phyloP scores from a whole-genome alignment of 2,329 filamentous ascomycete genomes.

The Ascochyta viciae-villosae region DNA sequence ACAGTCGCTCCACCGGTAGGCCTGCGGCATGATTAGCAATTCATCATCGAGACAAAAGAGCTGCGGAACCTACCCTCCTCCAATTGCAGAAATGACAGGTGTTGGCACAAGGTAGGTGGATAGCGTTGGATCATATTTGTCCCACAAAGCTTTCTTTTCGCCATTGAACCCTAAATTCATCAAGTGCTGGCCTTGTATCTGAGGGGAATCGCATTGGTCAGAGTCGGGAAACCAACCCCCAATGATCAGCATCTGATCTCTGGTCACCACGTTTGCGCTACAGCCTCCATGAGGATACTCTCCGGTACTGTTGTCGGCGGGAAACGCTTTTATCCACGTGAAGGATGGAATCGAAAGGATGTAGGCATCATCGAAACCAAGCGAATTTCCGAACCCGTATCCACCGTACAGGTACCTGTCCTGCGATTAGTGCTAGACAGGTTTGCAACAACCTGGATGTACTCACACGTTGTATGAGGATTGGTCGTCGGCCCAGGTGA shows the following conservation, averaged over 20 bases:
- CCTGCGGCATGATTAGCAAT: slow-evolving; percentile 33
- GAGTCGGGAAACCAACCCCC: slow-evolving; percentile 62
- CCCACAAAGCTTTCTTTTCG: slow-evolving; percentile 57
- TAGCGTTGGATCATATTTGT: slow-evolving; percentile 58
- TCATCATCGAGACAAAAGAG: slow-evolving; percentile 16
- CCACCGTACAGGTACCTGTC: slow-evolving; percentile 68
- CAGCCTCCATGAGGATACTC: slow-evolving; percentile 62
- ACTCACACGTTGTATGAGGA: slow-evolving; percentile 69
- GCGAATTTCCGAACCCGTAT: slow-evolving; percentile 56
- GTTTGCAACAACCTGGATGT: not conserved
- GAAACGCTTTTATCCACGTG: slow-evolving; percentile 66
- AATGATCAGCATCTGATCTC: slow-evolving; percentile 68
- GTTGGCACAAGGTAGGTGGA: slow-evolving; percentile 63
- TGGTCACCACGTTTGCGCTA: slow-evolving; percentile 63
- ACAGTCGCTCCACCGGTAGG: slow-evolving; percentile 62
- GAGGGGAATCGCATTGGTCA: slow-evolving; percentile 60
- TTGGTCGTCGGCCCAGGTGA: slow-evolving; percentile 64
- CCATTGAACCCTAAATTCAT: slow-evolving; percentile 62
- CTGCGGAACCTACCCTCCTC: slow-evolving; percentile 43
- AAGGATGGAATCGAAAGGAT: slow-evolving; percentile 69
- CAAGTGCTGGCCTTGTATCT: slow-evolving; percentile 64
- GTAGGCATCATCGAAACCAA: slow-evolving; percentile 68
- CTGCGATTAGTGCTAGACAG: not conserved
- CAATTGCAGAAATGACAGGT: slow-evolving; percentile 58
- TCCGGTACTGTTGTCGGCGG: slow-evolving; percentile 45